Percentiles rank a stretch among this genome's conserved stretches.
Evolutionary conservation across 2,329 filamentous ascomycete genomes (phyloP).

Genomic region (Penicillium sumatraense): DNA sequence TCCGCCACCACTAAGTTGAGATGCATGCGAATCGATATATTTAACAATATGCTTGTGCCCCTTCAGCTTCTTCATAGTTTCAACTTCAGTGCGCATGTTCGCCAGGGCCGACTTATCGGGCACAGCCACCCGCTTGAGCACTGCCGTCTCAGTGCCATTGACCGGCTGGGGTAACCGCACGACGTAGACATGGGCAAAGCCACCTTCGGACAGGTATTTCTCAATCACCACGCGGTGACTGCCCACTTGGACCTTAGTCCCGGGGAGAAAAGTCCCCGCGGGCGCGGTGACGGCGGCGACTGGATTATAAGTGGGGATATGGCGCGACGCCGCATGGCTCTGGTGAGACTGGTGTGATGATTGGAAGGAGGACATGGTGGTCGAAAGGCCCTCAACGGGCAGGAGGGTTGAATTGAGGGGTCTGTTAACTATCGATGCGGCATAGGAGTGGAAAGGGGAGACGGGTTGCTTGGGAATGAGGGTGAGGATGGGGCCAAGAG

Average conservation of each 20-base stretch:
- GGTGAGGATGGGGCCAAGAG: conserved; percentile 20
- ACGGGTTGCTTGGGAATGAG: conserved; percentile 17
- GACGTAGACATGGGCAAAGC: conserved; percentile 97
- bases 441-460: conserved; percentile 25
- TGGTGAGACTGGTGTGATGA: conserved; percentile 33
- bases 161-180: conserved; percentile 81
- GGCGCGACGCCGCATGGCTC: conserved; percentile 34
- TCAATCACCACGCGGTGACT: conserved; percentile 91
- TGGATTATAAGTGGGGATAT: conserved; percentile 39
- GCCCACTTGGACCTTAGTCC: conserved; percentile 96
- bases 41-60: conserved; percentile 95
- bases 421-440: conserved; percentile 24
- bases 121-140: conserved; percentile 93
- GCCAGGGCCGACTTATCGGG: conserved; percentile 93
- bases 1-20: conserved; percentile 86
- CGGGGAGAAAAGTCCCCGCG: conserved; percentile 87
- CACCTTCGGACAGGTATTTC: conserved; percentile 96
- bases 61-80: conserved; percentile 99
- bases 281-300: conserved; percentile 49
- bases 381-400: conserved; percentile 33
- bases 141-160: conserved; percentile 78
- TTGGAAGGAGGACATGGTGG: conserved; percentile 39
- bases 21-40: conserved; percentile 98
- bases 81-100: conserved; percentile 97
- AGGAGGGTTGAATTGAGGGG: conserved; percentile 14